Percentiles rank a stretch among this genome's conserved stretches.
phyloP scores from a whole-genome alignment of 2,329 filamentous ascomycete genomes.

The Allantophomopsis lycopodina region DNA sequence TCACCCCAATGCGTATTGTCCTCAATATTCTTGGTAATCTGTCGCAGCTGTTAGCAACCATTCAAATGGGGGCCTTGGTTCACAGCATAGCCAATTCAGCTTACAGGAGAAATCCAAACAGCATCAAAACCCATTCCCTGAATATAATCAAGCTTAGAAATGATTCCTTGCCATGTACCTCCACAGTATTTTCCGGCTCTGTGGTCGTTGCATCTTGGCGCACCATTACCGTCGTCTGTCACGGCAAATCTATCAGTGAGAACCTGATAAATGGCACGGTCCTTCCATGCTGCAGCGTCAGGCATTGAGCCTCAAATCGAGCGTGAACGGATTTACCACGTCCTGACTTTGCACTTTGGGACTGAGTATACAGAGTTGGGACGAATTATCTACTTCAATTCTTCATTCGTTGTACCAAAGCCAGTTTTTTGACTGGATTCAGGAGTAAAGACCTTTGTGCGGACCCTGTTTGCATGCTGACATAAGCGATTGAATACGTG shows the following conservation, averaged over 20 bases:
- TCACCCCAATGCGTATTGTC: slow-evolving; percentile 12
- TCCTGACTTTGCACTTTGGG: too few relatives aligned
- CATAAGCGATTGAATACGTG: too few relatives aligned
- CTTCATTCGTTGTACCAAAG: too few relatives aligned
- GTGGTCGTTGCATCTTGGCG: slow-evolving; percentile 17
- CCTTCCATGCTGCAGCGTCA: slow-evolving; percentile 16
- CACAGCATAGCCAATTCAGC: slow-evolving; percentile 23
- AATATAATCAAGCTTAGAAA: slow-evolving; percentile 33
- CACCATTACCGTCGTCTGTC: slow-evolving; percentile 14
- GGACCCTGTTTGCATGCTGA: too few relatives aligned
- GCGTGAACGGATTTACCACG: too few relatives aligned
- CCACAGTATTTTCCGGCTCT: slow-evolving; percentile 25
- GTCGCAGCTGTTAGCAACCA: too few relatives aligned
- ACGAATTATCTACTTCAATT: too few relatives aligned
- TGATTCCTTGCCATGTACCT: slow-evolving; percentile 32
- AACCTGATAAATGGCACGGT: slow-evolving; percentile 25
- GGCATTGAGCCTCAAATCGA: too few relatives aligned
- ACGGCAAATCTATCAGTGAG: slow-evolving; percentile 27
- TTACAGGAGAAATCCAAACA: slow-evolving; percentile 13
- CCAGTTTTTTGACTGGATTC: too few relatives aligned
- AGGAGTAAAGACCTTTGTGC: too few relatives aligned
- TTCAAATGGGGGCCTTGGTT: neutral
- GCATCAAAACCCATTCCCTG: slow-evolving; percentile 32
- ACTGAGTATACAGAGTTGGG: too few relatives aligned
- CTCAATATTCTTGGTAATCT: too few relatives aligned